Evolutionary conservation across 805 yeast species (phyloP).

Genomic region (Maudiozyma barnettii): DNA sequence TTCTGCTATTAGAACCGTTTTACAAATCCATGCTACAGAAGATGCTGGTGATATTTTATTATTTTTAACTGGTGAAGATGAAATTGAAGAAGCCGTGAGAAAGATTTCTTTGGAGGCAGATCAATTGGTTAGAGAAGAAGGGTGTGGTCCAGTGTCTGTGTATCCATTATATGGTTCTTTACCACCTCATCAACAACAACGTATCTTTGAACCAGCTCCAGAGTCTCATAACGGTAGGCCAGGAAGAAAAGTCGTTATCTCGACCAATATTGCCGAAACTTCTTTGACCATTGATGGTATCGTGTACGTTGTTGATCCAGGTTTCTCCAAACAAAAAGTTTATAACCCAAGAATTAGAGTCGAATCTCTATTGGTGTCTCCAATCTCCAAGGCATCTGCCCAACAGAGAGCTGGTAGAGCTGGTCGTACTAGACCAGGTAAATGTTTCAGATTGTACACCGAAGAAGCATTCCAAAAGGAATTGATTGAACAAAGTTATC

Average conservation of each 20-base stretch:
- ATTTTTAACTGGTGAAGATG: constrained; percentile 94
- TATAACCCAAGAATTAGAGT: constrained; percentile 94
- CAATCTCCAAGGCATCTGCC: constrained; percentile 94
- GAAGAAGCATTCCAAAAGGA: constrained; percentile 95
- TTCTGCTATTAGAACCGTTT: constrained; percentile 88
- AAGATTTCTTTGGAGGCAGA: constrained; percentile 83
- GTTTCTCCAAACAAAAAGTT: constrained; percentile 92
- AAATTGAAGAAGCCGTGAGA: constrained; percentile 93
- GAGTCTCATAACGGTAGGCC: constrained; percentile 69
- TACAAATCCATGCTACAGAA: constrained; percentile 95
- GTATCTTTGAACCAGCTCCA: constrained; percentile 85
- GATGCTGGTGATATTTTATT: constrained; percentile 83
- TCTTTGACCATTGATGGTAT: constrained; percentile 96
- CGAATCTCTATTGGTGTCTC: constrained; percentile 87
- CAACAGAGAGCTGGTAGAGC: constrained; percentile 99
- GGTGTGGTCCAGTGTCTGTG: constrained; percentile 79
- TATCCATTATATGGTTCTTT: constrained; percentile 94
- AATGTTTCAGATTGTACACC: constrained; percentile 91
- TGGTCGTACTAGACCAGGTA: constrained; percentile 98
- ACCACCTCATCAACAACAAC: constrained; percentile 93
- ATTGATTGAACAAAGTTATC: constrained; percentile 88
- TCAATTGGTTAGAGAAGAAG: constrained; percentile 77
- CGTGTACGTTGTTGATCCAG: constrained; percentile 95
- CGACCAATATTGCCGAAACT: constrained; percentile 96
- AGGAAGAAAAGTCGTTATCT: constrained; percentile 87